Percentiles rank a stretch among this genome's conserved stretches.
Conservation (phyloP, 345 rosid species). For the Capsella bursapastoris region DNA sequence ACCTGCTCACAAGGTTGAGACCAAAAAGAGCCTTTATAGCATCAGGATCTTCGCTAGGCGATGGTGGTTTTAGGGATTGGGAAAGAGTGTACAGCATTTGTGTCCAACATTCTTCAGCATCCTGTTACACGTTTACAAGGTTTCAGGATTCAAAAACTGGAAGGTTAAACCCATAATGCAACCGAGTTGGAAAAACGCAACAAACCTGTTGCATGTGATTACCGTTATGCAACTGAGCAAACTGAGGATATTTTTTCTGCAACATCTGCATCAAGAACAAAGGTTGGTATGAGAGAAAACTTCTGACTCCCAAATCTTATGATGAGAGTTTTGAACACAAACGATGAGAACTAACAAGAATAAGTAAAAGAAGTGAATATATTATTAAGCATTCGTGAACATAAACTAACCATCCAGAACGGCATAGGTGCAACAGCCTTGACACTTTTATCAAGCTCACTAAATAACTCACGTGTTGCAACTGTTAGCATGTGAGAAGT, state of each 20-base stretch:
- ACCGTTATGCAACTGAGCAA: slow-evolving; percentile 90
- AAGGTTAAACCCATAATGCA: slow-evolving; percentile 3
- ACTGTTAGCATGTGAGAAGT: slow-evolving; percentile 80
- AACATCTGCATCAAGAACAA: slow-evolving; percentile 57
- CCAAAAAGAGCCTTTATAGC: slow-evolving; percentile 71
- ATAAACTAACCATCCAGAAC: slow-evolving; percentile 71
- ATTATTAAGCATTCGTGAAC: background rate
- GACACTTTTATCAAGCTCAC: slow-evolving; percentile 78
- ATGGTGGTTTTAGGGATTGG: slow-evolving; percentile 65
- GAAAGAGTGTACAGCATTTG: slow-evolving; percentile 85
- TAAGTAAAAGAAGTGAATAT: background rate
- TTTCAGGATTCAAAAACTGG: slow-evolving; percentile 22
- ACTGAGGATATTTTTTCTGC: slow-evolving; percentile 90
- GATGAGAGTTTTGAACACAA: background rate
- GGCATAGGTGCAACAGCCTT: slow-evolving; percentile 87
- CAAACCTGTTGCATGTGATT: slow-evolving; percentile 94
- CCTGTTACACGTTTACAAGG: slow-evolving; percentile 50
- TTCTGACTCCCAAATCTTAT: background rate
- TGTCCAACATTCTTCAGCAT: slow-evolving; percentile 96
- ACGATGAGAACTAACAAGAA: background rate
- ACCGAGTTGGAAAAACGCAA: background rate
- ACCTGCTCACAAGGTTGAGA: slow-evolving; percentile 79
- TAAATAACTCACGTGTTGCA: slow-evolving; percentile 74
- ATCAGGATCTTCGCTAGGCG: slow-evolving; percentile 61
- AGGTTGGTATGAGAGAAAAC: slow-evolving; percentile 8